A percentile compares a stretch with the other conserved stretches of the same genome.
Conservation (phyloP, 768 basidiomycete species). For the Podaxis mareebaensis region DNA sequence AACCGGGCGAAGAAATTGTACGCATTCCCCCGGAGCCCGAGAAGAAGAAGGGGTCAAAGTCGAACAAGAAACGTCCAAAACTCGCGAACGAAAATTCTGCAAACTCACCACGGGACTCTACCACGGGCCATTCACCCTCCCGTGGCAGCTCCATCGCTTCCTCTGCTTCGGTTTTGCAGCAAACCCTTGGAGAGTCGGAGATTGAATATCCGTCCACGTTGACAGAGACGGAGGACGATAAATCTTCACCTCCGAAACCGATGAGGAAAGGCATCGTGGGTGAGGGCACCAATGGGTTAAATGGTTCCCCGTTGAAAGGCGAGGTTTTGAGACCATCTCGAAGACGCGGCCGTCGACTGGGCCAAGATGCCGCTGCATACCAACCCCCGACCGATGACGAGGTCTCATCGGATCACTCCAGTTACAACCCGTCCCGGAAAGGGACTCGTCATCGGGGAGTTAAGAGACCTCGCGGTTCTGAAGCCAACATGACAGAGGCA, state of each 20-base stretch:
- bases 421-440: constrained; percentile 21
- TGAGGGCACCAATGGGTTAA: neutral
- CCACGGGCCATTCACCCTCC: neutral
- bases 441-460: constrained; percentile 30
- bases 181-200: constrained; percentile 2
- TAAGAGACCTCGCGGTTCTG: constrained; percentile 37
- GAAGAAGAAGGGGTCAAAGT: neutral
- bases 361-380: constrained; percentile 26
- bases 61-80: constrained; percentile 3
- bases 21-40: constrained; percentile 19
- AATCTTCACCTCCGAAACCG: neutral
- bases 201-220: neutral
- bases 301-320: neutral
- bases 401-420: constrained; percentile 28
- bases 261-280: neutral
- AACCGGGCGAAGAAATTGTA: constrained; percentile 42
- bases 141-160: neutral
- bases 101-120: neutral
- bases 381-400: constrained; percentile 33
- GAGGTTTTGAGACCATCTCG: constrained; percentile 2
- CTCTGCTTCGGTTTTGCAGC: constrained; percentile 7
- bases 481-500: constrained; percentile 25
- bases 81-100: neutral
- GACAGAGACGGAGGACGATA: constrained; percentile 12
- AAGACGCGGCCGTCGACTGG: constrained; percentile 5